phyloP scores from a whole-genome alignment of 192 early-diverging fungal species.

The Podila clonocystis region DNA sequence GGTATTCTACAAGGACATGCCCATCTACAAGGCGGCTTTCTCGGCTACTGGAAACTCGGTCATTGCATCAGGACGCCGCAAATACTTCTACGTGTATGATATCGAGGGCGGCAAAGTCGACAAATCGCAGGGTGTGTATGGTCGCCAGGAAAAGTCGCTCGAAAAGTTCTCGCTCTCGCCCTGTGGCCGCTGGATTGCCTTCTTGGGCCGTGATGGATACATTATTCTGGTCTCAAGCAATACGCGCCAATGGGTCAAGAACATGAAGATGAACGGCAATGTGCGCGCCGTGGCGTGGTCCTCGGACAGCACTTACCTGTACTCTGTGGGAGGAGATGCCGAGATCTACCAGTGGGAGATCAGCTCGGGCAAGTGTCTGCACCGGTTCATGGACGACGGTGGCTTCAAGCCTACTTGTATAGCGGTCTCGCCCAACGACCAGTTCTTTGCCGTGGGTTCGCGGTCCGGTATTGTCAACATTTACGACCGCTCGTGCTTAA shows the following conservation, averaged over 20 bases:
- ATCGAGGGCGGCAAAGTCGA: slow-evolving; percentile 80
- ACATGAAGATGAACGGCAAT: slow-evolving; percentile 91
- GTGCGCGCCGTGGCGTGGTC: slow-evolving; percentile 81
- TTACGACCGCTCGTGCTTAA: slow-evolving; percentile 72
- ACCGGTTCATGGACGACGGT: slow-evolving; percentile 86
- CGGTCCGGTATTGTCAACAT: slow-evolving; percentile 90
- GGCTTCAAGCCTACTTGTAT: slow-evolving; percentile 79
- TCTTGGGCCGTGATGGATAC: slow-evolving; percentile 82
- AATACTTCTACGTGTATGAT: slow-evolving; percentile 87
- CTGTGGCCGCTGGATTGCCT: slow-evolving; percentile 79
- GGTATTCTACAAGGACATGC: slow-evolving; percentile 89
- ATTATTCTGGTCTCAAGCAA: slow-evolving; percentile 79
- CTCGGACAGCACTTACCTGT: slow-evolving; percentile 79
- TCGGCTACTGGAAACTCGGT: slow-evolving; percentile 78
- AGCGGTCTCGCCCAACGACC: slow-evolving; percentile 74
- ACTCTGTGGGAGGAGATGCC: slow-evolving; percentile 82
- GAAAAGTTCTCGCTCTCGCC: slow-evolving; percentile 78
- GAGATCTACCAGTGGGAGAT: slow-evolving; percentile 94
- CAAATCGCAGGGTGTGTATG: slow-evolving; percentile 76
- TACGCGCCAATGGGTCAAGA: slow-evolving; percentile 91
- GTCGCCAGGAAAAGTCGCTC: slow-evolving; percentile 75
- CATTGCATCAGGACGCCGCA: slow-evolving; percentile 80
- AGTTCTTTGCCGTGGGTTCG: slow-evolving; percentile 88
- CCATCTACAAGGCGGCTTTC: slow-evolving; percentile 82
- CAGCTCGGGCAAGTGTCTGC: slow-evolving; percentile 73